phyloP scores from a whole-genome alignment of 2,329 filamentous ascomycete genomes.

The Fusarium nygamai region DNA sequence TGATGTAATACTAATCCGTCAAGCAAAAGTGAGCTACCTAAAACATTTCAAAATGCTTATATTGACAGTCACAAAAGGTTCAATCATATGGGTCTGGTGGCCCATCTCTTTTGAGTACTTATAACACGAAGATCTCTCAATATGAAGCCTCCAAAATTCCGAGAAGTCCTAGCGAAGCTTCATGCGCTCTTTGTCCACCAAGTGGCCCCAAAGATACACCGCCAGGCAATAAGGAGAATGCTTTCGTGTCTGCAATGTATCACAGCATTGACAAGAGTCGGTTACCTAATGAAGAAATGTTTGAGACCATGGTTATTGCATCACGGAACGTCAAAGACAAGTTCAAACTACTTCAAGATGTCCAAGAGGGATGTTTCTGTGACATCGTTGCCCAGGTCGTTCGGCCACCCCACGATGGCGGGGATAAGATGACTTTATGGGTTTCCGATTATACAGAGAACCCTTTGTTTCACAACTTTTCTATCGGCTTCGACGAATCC shows the following conservation, averaged over 20 bases:
- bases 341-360: constrained; percentile 72
- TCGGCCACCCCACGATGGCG: constrained; percentile 54
- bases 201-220: constrained; percentile 29
- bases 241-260: constrained; percentile 61
- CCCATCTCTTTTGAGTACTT: constrained; percentile 58
- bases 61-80: constrained; percentile 47
- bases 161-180: constrained; percentile 50
- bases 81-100: constrained; percentile 49
- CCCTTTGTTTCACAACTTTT: constrained; percentile 64
- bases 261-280: constrained; percentile 54
- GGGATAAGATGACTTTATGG: constrained; percentile 70
- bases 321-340: constrained; percentile 63
- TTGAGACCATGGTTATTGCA: constrained; percentile 49
- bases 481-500: constrained; percentile 44
- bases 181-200: constrained; percentile 40
- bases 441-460: constrained; percentile 87
- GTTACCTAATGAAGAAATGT: constrained; percentile 57
- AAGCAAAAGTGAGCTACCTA: constrained; percentile 59
- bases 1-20: constrained; percentile 57
- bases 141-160: constrained; percentile 50
- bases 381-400: constrained; percentile 80
- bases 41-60: background rate
- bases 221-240: constrained; percentile 46
- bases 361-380: constrained; percentile 65
- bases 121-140: constrained; percentile 55